These are phyloP conservation scores for Talaromyces sp. DNA, from an alignment of 2,329 filamentous ascomycete genomes.

Conservation along the genomic window DNA sequence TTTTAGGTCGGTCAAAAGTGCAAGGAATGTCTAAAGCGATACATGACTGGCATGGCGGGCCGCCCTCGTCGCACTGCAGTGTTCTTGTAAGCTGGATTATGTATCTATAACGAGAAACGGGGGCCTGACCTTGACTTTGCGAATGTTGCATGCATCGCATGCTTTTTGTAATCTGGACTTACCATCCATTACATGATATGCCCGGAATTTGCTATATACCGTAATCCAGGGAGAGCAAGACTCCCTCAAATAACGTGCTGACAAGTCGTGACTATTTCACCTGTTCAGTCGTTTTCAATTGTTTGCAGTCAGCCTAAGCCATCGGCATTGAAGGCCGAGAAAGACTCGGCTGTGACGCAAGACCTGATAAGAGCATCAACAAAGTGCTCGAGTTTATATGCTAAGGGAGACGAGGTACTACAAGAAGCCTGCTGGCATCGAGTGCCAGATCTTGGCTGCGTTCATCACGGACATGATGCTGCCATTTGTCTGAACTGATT, in stretches of 20 bases:
- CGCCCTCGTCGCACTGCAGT: conserved; percentile 59
- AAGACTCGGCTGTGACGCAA: conserved; percentile 14
- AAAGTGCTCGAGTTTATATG: not conserved
- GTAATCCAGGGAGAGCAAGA: no score
- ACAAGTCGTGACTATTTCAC: not conserved
- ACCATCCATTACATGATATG: conserved; percentile 29
- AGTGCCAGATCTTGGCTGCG: no score
- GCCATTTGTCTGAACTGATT: not conserved
- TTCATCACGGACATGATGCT: not conserved
- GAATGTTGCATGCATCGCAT: conserved; percentile 52
- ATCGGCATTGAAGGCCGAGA: conserved; percentile 14
- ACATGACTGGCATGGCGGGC: conserved; percentile 64
- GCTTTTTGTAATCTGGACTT: conserved; percentile 48
- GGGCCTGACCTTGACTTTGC: conserved; percentile 50
- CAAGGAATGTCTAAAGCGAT: conserved; percentile 63
- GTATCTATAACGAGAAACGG: conserved; percentile 8
- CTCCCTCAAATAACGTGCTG: not conserved
- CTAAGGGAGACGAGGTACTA: not conserved
- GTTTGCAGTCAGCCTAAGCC: not conserved
- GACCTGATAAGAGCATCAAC: not conserved
- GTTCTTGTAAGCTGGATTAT: not conserved
- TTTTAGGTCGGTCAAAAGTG: conserved; percentile 62
- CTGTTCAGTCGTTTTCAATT: not conserved
- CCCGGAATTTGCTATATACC: not conserved
- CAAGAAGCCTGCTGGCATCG: not conserved